phyloP scores from a whole-genome alignment of 1,139 yeast genomes.

The Yamadazyma songkhlaensis region DNA sequence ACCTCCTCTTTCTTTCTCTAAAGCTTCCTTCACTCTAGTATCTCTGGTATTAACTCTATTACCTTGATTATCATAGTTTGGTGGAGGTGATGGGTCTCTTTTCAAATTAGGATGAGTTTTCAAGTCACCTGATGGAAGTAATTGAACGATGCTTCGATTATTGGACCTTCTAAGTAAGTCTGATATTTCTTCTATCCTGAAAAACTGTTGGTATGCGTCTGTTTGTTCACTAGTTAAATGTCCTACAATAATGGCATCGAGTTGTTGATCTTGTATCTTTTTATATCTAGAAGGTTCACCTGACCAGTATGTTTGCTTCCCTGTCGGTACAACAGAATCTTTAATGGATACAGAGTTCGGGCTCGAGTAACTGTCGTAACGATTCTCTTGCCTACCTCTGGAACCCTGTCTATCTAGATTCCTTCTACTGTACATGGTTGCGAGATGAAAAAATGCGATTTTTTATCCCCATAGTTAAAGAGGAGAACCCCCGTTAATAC shows the following conservation, averaged over 20 bases:
- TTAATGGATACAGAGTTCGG: not conserved
- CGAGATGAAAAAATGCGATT: not conserved
- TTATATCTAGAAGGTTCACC: constrained; percentile 36
- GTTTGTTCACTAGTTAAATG: constrained; percentile 81
- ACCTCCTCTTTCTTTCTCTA: constrained; percentile 77
- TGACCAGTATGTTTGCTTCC: constrained; percentile 38
- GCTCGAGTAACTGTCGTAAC: constrained; percentile 4
- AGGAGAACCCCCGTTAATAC: not conserved
- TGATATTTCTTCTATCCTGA: constrained; percentile 76
- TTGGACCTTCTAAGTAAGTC: constrained; percentile 44
- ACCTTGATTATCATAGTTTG: constrained; percentile 80
- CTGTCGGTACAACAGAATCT: not conserved
- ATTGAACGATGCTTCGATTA: constrained; percentile 42
- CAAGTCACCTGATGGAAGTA: constrained; percentile 35
- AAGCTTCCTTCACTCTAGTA: constrained; percentile 52
- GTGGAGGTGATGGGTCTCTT: constrained; percentile 90
- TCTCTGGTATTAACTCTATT: constrained; percentile 84
- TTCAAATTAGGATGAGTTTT: constrained; percentile 23
- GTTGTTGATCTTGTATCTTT: constrained; percentile 25
- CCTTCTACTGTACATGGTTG: constrained; percentile 11
- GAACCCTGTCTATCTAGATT: constrained; percentile 5
- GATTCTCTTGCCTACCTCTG: constrained; percentile 8
- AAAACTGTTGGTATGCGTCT: constrained; percentile 72
- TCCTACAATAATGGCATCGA: constrained; percentile 44
- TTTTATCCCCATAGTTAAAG: not conserved